Evolutionary conservation across 1,139 yeast genomes (phyloP).

Genomic region (Suhomyces coccinellae): DNA sequence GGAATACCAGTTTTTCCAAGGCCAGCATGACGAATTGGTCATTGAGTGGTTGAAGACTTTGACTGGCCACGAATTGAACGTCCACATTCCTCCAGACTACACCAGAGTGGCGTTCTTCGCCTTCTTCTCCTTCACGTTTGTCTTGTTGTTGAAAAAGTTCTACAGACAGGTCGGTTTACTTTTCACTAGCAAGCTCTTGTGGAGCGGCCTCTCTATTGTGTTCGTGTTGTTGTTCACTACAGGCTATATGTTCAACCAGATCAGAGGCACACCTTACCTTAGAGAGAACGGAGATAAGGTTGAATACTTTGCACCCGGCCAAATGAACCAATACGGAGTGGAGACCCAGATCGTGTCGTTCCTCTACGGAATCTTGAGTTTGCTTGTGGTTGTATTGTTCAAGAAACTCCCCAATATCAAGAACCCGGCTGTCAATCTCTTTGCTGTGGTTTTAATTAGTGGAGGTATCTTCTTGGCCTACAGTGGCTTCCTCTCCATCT

Average conservation of each 20-base stretch:
- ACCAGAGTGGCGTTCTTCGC: slow-evolving; percentile 53
- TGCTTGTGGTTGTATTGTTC: slow-evolving; percentile 49
- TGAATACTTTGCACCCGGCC: slow-evolving; percentile 64
- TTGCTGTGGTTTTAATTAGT: slow-evolving; percentile 44
- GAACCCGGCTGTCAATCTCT: slow-evolving; percentile 41
- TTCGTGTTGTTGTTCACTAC: slow-evolving; percentile 70
- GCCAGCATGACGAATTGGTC: slow-evolving; percentile 50
- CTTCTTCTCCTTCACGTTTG: slow-evolving; percentile 34
- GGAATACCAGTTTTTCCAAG: slow-evolving; percentile 53
- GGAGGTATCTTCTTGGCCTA: slow-evolving; percentile 49
- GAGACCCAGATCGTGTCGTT: slow-evolving; percentile 78
- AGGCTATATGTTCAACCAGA: slow-evolving; percentile 93
- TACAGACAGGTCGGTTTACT: slow-evolving; percentile 34
- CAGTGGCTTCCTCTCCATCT: slow-evolving; percentile 55
- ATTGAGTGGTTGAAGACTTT: slow-evolving; percentile 35
- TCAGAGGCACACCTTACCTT: slow-evolving; percentile 73
- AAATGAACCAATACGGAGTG: slow-evolving; percentile 74
- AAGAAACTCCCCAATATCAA: slow-evolving; percentile 49
- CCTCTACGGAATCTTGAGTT: slow-evolving; percentile 58
- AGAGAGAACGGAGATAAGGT: slow-evolving; percentile 57
- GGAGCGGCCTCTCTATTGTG: slow-evolving; percentile 67
- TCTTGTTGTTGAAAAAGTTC: slow-evolving; percentile 24
- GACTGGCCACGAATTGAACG: slow-evolving; percentile 45
- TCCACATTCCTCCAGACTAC: slow-evolving; percentile 58
- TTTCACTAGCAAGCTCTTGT: slow-evolving; percentile 40